Evolutionary conservation across 306 rosid species (phyloP).

Genomic region (Abrus precatorius): DNA sequence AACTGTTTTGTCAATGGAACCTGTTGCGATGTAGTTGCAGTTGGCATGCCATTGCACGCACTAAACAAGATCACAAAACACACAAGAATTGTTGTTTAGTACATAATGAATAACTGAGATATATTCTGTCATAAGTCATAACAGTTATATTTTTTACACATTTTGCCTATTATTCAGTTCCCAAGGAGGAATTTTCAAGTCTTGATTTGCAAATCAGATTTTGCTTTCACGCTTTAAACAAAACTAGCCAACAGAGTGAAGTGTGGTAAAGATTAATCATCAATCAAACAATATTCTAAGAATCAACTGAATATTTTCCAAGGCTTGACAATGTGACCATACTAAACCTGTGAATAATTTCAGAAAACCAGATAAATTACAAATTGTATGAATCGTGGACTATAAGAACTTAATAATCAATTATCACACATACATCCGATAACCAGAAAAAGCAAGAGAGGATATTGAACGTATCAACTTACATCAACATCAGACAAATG

Average conservation of each 20-base stretch:
- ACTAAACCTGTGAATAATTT: background rate
- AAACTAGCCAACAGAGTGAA: background rate
- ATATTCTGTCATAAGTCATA: background rate
- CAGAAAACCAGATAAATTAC: background rate
- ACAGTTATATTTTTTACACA: background rate
- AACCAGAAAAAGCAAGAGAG: slow-evolving; percentile 26
- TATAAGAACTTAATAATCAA: background rate
- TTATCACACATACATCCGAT: no score
- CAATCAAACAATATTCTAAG: background rate
- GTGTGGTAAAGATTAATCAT: background rate
- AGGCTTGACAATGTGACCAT: background rate
- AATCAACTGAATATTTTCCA: background rate
- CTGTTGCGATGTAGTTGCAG: slow-evolving; percentile 99
- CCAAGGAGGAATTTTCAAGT: background rate
- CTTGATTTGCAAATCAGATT: background rate
- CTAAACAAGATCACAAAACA: slow-evolving; percentile 50
- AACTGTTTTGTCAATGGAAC: slow-evolving; percentile 97
- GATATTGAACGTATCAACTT: slow-evolving; percentile 52
- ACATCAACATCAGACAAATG: slow-evolving; percentile 99
- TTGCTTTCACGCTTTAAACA: background rate
- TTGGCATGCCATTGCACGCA: slow-evolving; percentile 99
- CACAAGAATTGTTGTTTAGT: slow-evolving; percentile 14
- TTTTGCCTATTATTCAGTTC: background rate
- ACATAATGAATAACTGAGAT: background rate
- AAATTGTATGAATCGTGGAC: background rate